Evolutionary conservation across 2,329 filamentous ascomycete species (phyloP), one percentile per base, ranked within the genome.

Genomic region (Monilinia polystroma): DNA sequence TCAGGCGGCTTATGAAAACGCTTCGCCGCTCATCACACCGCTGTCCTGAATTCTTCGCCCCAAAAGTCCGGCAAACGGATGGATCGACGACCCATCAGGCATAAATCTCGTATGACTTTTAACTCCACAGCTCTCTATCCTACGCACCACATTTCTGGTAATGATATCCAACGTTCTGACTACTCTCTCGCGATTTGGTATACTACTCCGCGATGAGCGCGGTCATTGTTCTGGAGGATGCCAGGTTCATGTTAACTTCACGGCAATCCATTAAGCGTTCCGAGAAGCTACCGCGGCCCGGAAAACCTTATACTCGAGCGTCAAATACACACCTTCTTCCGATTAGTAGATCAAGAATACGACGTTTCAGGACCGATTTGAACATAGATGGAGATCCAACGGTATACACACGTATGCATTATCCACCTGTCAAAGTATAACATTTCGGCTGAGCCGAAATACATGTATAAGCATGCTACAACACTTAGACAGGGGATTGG

Each of bases 211-310:
- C 20, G n/a, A 35, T 49, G 12, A 20, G n/a, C 2, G 29, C 29
- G 20, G 20, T 7, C 45, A 20, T 29, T 11, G 12, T 8, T 35
- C 29, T 38, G 23, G 20, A 49, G 20, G 45, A 60, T 23, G 45
- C 41, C 4, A 8, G 20, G 26, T 45, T 8, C 16, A 51, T 16
- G 20, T 49, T 49, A 20, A 59, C 43, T 20, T 3, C 11, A 29
- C 23, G 29, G 58, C 29, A 51, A 60, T 60, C 16, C 45, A 60
- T 38, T 45, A 51, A 51, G 10, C 29, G 29, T 51, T 20, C 58
- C 58, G 58, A 60, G 38, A 52, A 38, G 29, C 29, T 38, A 26
- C 45, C 43, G 47, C 29, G n/a, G 58, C 45, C 58, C 32, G 45
- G 16, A 23, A 51, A 23, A 7, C 29, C 14, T 38, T 26, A 38